Percentiles rank a stretch among this genome's conserved stretches.
Conservation (phyloP, 2,329 filamentous ascomycete species). For the Xylaria digitata region DNA sequence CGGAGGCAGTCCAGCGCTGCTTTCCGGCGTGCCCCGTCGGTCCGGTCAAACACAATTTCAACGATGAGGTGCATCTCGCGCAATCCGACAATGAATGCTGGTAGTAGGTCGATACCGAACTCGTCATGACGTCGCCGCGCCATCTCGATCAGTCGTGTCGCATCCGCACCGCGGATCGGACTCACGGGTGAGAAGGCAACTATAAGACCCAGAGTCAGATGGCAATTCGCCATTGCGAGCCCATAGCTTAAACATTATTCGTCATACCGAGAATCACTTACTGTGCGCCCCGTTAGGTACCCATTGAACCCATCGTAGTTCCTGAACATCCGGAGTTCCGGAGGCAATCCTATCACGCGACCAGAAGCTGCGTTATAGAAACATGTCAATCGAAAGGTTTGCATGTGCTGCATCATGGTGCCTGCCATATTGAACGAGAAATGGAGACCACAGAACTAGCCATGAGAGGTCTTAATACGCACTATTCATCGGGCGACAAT, state of each 20-base stretch:
- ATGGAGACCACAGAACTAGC: too few relatives aligned
- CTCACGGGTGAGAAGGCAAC: conserved; percentile 59
- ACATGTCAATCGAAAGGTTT: too few relatives aligned
- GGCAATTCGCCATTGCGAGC: not conserved
- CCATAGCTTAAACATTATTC: not conserved
- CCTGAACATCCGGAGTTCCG: conserved; percentile 54
- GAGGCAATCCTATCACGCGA: conserved; percentile 48
- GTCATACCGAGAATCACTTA: not conserved
- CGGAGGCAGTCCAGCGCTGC: conserved; percentile 47
- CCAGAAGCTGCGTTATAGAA: conserved; percentile 41
- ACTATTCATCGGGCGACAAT: conserved; percentile 47
- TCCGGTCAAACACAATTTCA: conserved; percentile 51
- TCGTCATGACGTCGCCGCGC: conserved; percentile 51
- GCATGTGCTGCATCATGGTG: too few relatives aligned
- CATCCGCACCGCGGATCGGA: conserved; percentile 56
- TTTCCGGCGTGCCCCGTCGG: conserved; percentile 40
- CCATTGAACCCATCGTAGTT: conserved; percentile 56
- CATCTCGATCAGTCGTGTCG: conserved; percentile 52
- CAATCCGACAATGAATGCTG: conserved; percentile 54
- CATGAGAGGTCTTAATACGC: too few relatives aligned
- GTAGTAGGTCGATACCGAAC: conserved; percentile 55
- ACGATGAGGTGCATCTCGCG: conserved; percentile 58
- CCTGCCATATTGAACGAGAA: too few relatives aligned
- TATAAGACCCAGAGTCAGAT: not conserved
- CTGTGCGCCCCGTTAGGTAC: conserved; percentile 57